These are phyloP conservation scores for Ramichloridium luteum DNA, from an alignment of 2,329 filamentous ascomycete species.

Conservation along the genomic window DNA sequence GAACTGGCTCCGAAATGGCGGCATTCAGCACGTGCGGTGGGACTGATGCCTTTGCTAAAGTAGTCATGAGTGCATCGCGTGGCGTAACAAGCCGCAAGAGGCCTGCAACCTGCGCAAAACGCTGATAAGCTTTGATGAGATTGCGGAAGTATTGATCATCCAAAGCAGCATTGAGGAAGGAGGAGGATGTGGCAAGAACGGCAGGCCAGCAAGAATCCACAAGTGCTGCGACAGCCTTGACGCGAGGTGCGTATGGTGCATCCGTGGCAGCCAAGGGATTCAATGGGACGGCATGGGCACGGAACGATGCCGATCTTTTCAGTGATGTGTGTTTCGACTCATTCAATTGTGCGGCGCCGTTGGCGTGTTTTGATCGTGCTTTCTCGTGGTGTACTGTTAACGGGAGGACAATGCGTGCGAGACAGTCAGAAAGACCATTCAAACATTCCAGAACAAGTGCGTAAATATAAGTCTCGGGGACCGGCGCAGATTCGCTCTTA, in stretches of 20 bases:
- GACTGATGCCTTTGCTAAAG: slow-evolving; percentile 82
- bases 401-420: slow-evolving; percentile 87
- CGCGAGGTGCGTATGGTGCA: slow-evolving; percentile 57
- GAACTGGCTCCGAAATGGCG: slow-evolving; percentile 20
- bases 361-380: slow-evolving; percentile 29
- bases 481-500: slow-evolving; percentile 68
- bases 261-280: slow-evolving; percentile 70
- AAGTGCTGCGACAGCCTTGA: slow-evolving; percentile 67
- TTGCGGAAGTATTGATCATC: slow-evolving; percentile 91
- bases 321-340: slow-evolving; percentile 18
- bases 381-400: slow-evolving; percentile 70
- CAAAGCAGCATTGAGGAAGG: slow-evolving; percentile 81
- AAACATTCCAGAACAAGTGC: slow-evolving; percentile 80
- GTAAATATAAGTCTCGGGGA: slow-evolving; percentile 91
- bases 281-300: slow-evolving; percentile 63
- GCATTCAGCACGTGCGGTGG: slow-evolving; percentile 55
- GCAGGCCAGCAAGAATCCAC: slow-evolving; percentile 94
- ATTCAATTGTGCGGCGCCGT: slow-evolving; percentile 3
- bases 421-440: slow-evolving; percentile 75
- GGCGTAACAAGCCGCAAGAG: slow-evolving; percentile 73
- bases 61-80: slow-evolving; percentile 87
- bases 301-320: slow-evolving; percentile 51
- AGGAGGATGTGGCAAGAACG: slow-evolving; percentile 85
- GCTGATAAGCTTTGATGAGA: slow-evolving; percentile 84
- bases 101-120: slow-evolving; percentile 88